phyloP scores from a whole-genome alignment of 2,329 filamentous ascomycete species.

The Xylariaceae sp. region DNA sequence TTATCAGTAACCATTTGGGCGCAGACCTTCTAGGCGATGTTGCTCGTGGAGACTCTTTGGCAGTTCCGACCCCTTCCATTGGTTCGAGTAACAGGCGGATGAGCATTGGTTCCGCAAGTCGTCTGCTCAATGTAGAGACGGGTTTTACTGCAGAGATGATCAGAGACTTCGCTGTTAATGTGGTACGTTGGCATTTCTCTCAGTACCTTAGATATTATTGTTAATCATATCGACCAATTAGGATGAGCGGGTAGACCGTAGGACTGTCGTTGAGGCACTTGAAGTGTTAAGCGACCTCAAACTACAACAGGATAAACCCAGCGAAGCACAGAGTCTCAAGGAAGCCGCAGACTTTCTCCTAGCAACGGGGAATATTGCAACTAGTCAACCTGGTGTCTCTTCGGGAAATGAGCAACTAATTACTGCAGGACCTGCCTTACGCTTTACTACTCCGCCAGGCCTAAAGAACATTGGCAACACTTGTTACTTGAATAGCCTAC shows the following conservation, averaged over 20 bases:
- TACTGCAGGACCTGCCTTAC: conserved; percentile 30
- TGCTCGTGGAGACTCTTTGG: conserved; percentile 11
- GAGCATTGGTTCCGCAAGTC: conserved; percentile 35
- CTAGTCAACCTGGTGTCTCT: background rate
- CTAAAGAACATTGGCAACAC: conserved; percentile 96
- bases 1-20: conserved; percentile 33
- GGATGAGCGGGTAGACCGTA: conserved; percentile 33
- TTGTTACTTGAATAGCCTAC: conserved; percentile 94
- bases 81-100: conserved; percentile 28
- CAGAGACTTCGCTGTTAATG: conserved; percentile 33
- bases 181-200: conserved; percentile 29
- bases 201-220: background rate
- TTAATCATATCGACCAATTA: conserved; percentile 22
- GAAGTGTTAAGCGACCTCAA: conserved; percentile 39
- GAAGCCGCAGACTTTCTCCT: conserved; percentile 36
- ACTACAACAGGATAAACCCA: conserved; percentile 24
- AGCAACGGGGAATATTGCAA: conserved; percentile 18
- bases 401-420: background rate
- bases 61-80: background rate
- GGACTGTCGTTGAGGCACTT: conserved; percentile 37
- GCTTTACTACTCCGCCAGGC: conserved; percentile 76
- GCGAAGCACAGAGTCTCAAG: conserved; percentile 35
- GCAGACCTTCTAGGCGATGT: conserved; percentile 34
- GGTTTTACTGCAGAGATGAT: conserved; percentile 39
- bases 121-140: conserved; percentile 36